These are phyloP conservation scores for Trichoderma lentiforme DNA, from an alignment of 2,329 filamentous ascomycete species.

Conservation along the genomic window DNA sequence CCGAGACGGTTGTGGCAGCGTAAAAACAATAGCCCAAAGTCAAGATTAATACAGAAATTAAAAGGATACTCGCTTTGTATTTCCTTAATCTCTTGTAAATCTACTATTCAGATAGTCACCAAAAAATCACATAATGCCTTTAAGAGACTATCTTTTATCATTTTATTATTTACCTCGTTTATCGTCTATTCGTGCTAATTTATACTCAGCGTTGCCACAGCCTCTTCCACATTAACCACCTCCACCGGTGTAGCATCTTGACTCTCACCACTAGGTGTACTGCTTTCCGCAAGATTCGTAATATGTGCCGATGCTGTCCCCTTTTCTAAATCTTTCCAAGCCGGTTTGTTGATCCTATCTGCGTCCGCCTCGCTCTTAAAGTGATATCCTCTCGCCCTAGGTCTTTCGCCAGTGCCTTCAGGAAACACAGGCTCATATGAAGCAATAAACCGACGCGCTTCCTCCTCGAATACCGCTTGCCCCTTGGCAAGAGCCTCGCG, in stretches of 20 bases:
- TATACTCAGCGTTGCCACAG: neutral
- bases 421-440: constrained; percentile 71
- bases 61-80: neutral
- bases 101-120: neutral
- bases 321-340: constrained; percentile 56
- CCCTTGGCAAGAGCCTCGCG: constrained; percentile 61
- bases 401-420: constrained; percentile 69
- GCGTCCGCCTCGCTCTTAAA: constrained; percentile 67
- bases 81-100: neutral
- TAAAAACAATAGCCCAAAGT: neutral
- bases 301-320: neutral
- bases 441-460: constrained; percentile 40
- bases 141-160: neutral
- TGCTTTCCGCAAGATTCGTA: neutral
- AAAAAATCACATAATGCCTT: neutral
- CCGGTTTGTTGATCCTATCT: constrained; percentile 64
- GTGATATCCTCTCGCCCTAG: constrained; percentile 78
- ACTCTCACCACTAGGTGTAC: neutral
- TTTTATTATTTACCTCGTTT: neutral
- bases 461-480: constrained; percentile 56
- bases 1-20: neutral
- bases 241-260: neutral
- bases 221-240: neutral
- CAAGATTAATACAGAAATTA: neutral
- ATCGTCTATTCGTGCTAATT: neutral